These are phyloP conservation scores for Globisporangium barbulae DNA, from an alignment of 352 stramenopile genomes.

Conservation along the genomic window DNA sequence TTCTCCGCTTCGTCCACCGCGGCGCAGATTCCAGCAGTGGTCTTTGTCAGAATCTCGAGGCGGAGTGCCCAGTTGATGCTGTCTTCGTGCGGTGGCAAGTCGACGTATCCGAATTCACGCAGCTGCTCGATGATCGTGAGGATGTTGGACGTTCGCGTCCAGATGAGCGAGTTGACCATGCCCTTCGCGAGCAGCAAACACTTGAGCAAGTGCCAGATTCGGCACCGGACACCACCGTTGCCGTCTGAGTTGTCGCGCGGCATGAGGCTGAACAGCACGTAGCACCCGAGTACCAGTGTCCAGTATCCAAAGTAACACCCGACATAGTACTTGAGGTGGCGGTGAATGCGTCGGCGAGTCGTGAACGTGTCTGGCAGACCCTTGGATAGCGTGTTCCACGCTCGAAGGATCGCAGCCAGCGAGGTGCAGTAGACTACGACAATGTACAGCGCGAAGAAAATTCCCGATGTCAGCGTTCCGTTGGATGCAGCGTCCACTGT, in stretches of 20 bases:
- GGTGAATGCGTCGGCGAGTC: slow-evolving; percentile 70
- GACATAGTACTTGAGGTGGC: slow-evolving; percentile 87
- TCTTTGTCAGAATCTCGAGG: slow-evolving; percentile 86
- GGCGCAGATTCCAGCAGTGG: slow-evolving; percentile 81
- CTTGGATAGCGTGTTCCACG: slow-evolving; percentile 79
- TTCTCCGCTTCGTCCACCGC: slow-evolving; percentile 63
- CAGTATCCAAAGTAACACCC: slow-evolving; percentile 85
- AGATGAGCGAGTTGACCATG: slow-evolving; percentile 81
- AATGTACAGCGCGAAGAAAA: slow-evolving; percentile 85
- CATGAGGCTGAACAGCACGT: slow-evolving; percentile 64
- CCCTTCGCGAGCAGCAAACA: slow-evolving; percentile 72
- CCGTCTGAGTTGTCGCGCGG: slow-evolving; percentile 27
- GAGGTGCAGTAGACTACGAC: slow-evolving; percentile 78
- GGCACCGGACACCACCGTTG: slow-evolving; percentile 44
- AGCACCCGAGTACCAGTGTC: slow-evolving; percentile 70
- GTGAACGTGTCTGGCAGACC: slow-evolving; percentile 72
- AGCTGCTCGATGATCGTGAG: slow-evolving; percentile 71
- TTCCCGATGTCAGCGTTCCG: slow-evolving; percentile 46
- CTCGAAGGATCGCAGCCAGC: slow-evolving; percentile 66
- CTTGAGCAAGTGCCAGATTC: slow-evolving; percentile 68
- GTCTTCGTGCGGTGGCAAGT: slow-evolving; percentile 64
- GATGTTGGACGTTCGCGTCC: slow-evolving; percentile 83
- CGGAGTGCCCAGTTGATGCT: slow-evolving; percentile 87
- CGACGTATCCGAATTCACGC: slow-evolving; percentile 48
- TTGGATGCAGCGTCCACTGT: slow-evolving; percentile 22